phyloP scores from a whole-genome alignment of 2,329 filamentous ascomycete genomes.

The Aspergillus transmontanensis region DNA sequence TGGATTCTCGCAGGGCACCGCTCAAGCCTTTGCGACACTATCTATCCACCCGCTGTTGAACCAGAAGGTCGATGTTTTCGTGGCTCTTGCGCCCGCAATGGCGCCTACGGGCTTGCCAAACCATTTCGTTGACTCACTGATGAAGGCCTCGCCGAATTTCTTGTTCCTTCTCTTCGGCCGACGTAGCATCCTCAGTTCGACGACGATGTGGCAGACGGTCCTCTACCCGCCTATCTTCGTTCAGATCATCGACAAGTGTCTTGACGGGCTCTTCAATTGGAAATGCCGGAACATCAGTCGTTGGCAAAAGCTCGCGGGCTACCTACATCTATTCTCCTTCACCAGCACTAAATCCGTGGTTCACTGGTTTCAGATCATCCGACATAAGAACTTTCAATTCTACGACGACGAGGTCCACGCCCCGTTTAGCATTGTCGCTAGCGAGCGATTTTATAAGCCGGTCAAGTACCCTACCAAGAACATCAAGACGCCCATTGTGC shows the following conservation, averaged over 20 bases:
- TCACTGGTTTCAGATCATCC: conserved; percentile 99
- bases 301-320: conserved; percentile 90
- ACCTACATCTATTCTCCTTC: conserved; percentile 94
- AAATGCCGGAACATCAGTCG: conserved; percentile 77
- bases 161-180: conserved; percentile 91
- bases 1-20: conserved; percentile 95
- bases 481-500: conserved; percentile 91
- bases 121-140: conserved; percentile 85
- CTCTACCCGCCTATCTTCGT: conserved; percentile 94
- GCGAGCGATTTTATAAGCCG: conserved; percentile 89
- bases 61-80: conserved; percentile 91
- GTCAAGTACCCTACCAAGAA: conserved; percentile 95
- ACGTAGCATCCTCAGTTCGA: conserved; percentile 85
- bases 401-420: conserved; percentile 92
- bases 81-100: conserved; percentile 95
- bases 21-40: conserved; percentile 91
- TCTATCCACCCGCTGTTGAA: conserved; percentile 92
- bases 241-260: conserved; percentile 77
- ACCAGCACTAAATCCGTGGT: conserved; percentile 96
- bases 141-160: conserved; percentile 90
- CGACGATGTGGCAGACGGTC: conserved; percentile 96
- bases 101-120: conserved; percentile 88
- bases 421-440: conserved; percentile 69
- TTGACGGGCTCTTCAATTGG: conserved; percentile 90
- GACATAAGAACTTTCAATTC: conserved; percentile 96